A percentile compares a stretch with the other conserved stretches of the same genome.
These are phyloP conservation scores for Tolypocladium nubicola DNA, from an alignment of 2,329 filamentous ascomycete species.

Conservation along the genomic window DNA sequence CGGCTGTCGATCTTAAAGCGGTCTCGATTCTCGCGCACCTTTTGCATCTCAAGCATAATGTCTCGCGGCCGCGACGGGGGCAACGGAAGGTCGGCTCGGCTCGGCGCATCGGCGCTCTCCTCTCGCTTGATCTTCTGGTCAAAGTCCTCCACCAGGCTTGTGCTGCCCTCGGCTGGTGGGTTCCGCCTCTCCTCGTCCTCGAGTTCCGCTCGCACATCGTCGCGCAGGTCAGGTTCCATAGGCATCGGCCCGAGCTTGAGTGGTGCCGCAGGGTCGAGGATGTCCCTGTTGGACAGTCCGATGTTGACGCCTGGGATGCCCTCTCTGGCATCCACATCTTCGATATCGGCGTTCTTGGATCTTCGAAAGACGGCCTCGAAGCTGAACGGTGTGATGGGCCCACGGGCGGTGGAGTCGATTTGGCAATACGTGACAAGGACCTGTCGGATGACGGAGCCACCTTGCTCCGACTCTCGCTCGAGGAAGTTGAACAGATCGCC, in stretches of 20 bases:
- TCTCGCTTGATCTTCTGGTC: conserved; percentile 83
- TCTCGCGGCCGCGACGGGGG: conserved; percentile 83
- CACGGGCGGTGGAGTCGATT: conserved; percentile 46
- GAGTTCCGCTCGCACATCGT: conserved; percentile 78
- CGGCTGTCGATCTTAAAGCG: conserved; percentile 79
- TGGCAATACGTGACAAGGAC: conserved; percentile 55
- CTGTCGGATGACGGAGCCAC: conserved; percentile 66
- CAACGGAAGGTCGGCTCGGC: conserved; percentile 68
- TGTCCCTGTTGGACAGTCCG: conserved; percentile 49
- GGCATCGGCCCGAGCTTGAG: conserved; percentile 74
- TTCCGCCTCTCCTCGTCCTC: conserved; percentile 74
- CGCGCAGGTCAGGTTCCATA: conserved; percentile 71
- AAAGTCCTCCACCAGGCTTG: conserved; percentile 76
- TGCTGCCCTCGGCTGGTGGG: conserved; percentile 59
- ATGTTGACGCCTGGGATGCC: conserved; percentile 54
- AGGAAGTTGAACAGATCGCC: conserved; percentile 79
- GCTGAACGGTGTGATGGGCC: conserved; percentile 53
- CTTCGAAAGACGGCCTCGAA: conserved; percentile 50
- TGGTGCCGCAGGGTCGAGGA: conserved; percentile 42
- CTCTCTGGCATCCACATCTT: conserved; percentile 52
- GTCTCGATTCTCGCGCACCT: conserved; percentile 85
- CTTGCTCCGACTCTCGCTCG: conserved; percentile 74
- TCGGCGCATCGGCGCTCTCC: conserved; percentile 75
- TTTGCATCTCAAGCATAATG: conserved; percentile 88
- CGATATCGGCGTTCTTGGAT: conserved; percentile 49